Evolutionary conservation across 257 asterid species (phyloP), one percentile per base, ranked within the genome.

Genomic region (Dorcoceras hygrometricum): DNA sequence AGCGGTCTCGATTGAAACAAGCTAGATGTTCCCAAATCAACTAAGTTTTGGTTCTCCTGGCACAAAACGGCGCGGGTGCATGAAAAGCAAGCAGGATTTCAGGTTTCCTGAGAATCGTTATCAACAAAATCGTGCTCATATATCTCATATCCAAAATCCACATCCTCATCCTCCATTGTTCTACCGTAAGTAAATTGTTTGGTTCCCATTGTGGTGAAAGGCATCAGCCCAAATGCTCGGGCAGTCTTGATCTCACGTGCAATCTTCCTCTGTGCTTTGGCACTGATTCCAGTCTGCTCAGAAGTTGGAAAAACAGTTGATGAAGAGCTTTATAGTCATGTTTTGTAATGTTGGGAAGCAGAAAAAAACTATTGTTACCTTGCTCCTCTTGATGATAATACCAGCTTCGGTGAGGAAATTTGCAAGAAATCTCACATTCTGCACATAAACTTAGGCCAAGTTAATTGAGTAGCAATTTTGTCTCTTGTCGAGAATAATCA

Each of bases 121-220:
- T 81, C 84, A 27, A 85, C 96, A 68, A 86, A 88, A 70, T 32
- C 81, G 54, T 62, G 78, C 18, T 71, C 84, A 59, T 26, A 26
- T n/a, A 70, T 54, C 76, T 69, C 75, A 5, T 58, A 75, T 62
- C 73, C 77, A 23, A 73, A 79, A 70, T 84, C 90, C 32, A 57
- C 60, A 0, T 73, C 88, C 36, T 22, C 70, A 36, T 76, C 69
- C 76, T 94, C 94, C 99, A 94, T 94, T 6, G 99, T 77, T 62
- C 8, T 34, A 11, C 95, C 96, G 54, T 57, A 84, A 6, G 26
- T 64, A 50, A 90, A 90, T 0, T 76, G 84, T 76, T 94, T 94
- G 34, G 93, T 87, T 50, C 99, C 98, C 99, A 94, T 90, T 26
- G 95, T 80, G 64, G 97, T 90, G 85, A 94, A 94, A 2, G 99